phyloP scores from a whole-genome alignment of 371 early-diverging fungal genomes.

The Chytridium lagenaria region DNA sequence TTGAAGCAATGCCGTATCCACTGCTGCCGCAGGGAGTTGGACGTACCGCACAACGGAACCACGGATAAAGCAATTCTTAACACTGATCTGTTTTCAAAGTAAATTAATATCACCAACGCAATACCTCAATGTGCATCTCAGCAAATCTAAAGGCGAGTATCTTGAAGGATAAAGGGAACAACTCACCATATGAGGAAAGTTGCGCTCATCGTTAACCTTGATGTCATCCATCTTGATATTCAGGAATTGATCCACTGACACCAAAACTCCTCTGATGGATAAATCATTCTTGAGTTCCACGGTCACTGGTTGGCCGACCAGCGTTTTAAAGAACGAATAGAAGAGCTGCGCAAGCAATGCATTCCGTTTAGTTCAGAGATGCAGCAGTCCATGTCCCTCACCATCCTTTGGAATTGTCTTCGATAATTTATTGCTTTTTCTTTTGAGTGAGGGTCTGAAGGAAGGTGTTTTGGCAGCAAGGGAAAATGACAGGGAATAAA shows the following conservation, averaged over 20 bases:
- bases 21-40: constrained; percentile 83
- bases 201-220: constrained; percentile 82
- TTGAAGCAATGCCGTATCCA: constrained; percentile 93
- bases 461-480: no score
- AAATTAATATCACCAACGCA: constrained; percentile 1
- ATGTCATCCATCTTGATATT: constrained; percentile 97
- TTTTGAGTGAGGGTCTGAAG: no score
- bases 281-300: constrained; percentile 99
- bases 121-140: no score
- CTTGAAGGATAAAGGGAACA: no score
- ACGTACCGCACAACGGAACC: constrained; percentile 99
- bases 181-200: constrained; percentile 96
- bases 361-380: no score
- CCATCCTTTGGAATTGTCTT: neutral
- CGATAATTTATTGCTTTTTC: neutral
- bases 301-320: constrained; percentile 93
- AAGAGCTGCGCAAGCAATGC: constrained; percentile 83
- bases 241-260: constrained; percentile 98
- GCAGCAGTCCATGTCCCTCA: no score
- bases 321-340: constrained; percentile 98
- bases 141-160: no score
- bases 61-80: constrained; percentile 97
- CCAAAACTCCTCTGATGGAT: constrained; percentile 88
- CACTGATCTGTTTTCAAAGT: constrained; percentile 67
- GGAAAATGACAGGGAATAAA: no score